Percentiles rank a stretch among this genome's conserved stretches.
phyloP scores from a whole-genome alignment of 768 basidiomycete species.

The Postia placenta region DNA sequence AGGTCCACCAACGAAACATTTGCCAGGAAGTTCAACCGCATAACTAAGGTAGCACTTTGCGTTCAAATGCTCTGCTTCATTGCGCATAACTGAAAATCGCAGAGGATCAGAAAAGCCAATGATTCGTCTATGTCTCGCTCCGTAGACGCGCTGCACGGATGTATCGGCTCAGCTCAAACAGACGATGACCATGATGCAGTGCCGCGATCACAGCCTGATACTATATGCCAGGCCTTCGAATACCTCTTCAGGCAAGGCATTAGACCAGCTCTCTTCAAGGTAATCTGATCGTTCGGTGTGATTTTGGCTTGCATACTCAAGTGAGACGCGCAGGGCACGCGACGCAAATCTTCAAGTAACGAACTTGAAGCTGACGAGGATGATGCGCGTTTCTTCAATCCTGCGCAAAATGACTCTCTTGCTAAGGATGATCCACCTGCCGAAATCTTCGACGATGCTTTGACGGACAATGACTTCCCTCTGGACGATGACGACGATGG shows the following conservation, averaged over 20 bases:
- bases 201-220: neutral
- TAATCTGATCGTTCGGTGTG: neutral
- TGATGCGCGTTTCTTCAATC: neutral
- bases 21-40: slow-evolving; percentile 33
- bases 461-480: too few species aligned
- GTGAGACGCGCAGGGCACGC: too few species aligned
- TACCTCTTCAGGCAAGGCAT: slow-evolving; percentile 3
- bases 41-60: slow-evolving; percentile 39
- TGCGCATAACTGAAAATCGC: neutral
- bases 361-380: neutral
- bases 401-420: neutral
- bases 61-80: neutral
- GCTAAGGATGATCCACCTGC: too few species aligned
- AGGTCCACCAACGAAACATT: slow-evolving; percentile 49
- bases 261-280: slow-evolving; percentile 10
- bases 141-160: neutral
- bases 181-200: neutral
- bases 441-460: too few species aligned
- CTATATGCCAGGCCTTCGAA: slow-evolving; percentile 10
- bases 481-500: slow-evolving; percentile 7
- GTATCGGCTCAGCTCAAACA: neutral
- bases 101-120: neutral
- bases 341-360: too few species aligned
- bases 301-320: too few species aligned
- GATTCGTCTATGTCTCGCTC: neutral